Base-by-base conservation (phyloP, 2,329 filamentous ascomycete species). In the Penicillium sp. region DNA sequence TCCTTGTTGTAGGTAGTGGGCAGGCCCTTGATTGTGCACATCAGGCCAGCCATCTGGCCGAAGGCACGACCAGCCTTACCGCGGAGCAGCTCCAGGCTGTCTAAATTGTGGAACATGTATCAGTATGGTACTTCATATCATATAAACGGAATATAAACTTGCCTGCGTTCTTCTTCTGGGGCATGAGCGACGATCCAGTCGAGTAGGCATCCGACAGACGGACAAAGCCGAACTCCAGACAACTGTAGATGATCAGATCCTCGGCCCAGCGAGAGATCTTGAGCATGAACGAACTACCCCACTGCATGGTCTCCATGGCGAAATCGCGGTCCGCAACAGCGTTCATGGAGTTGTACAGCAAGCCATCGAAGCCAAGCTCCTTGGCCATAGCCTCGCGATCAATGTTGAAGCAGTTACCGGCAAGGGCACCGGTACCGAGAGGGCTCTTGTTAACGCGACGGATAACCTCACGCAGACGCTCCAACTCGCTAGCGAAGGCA, bases 1-100 rank as follows among this genome's bases (percentile, higher is more conserved):
- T 96, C 90, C 76, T 95, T 96, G 80, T 95, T 93, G 80, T 95
- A 95, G 3, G 88, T 91, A 41, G 84, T 88, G 2, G 90, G 89
- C 28, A 94, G 83, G 53, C 88, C 88, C 74, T 88, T 88, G 73
- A 87, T 74, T 36, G 86, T 89, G 77, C 86, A 87, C 82, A 90
- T 90, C 61, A 94, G 76, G 36, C 89, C 90, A 5, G 88, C 84
- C 85, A 93, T 89, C 61, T 91, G 87, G 26, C 90, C 91, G 68
- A 95, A 93, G 4, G 86, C 83, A 56, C 88, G 82, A 1, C 89
- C 90, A 30, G 82, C 80, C 78, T 92, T 92, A 50, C 89, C 89
- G n/a, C 89, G 83, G 57, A 92, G 81, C 35, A 93, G 78, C 67
- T 89, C 85, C 19, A 93, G 79, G 38, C 83, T 86, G 74, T 93